These are phyloP conservation scores for Solanum medicagineum DNA, from an alignment of 257 asterid species.

Conservation along the genomic window DNA sequence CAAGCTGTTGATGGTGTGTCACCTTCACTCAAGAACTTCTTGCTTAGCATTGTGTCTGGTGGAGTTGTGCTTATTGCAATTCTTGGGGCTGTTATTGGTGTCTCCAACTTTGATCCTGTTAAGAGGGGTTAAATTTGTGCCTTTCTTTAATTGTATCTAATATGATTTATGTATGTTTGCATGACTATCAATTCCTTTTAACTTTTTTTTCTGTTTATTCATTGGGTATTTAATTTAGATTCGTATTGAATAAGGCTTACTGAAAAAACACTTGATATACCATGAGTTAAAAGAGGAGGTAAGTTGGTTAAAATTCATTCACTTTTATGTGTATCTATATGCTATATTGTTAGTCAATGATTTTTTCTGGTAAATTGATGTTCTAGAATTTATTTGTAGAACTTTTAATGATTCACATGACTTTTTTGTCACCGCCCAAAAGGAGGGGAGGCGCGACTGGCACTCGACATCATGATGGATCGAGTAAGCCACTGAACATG, in stretches of 20 bases:
- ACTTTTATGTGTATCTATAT: background rate
- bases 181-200: background rate
- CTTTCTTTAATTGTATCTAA: background rate
- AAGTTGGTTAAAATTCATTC: slow-evolving; percentile 15
- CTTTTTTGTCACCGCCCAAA: too few species aligned
- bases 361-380: too few species aligned
- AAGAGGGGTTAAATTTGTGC: slow-evolving; percentile 39
- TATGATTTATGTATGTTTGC: background rate
- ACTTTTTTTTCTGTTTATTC: background rate
- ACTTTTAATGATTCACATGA: too few species aligned
- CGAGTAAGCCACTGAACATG: too few species aligned
- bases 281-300: slow-evolving; percentile 15
- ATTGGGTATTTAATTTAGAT: background rate
- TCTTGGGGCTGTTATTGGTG: slow-evolving; percentile 54
- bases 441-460: too few species aligned
- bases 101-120: slow-evolving; percentile 84
- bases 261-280: background rate
- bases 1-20: slow-evolving; percentile 56
- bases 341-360: background rate
- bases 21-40: slow-evolving; percentile 73
- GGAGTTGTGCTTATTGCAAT: slow-evolving; percentile 54
- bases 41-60: slow-evolving; percentile 73
- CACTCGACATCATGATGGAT: too few species aligned
- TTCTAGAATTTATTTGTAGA: too few species aligned
- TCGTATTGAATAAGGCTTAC: background rate